Conservation (phyloP, 164 flowering plant genomes). For the Stephania japonica region DNA sequence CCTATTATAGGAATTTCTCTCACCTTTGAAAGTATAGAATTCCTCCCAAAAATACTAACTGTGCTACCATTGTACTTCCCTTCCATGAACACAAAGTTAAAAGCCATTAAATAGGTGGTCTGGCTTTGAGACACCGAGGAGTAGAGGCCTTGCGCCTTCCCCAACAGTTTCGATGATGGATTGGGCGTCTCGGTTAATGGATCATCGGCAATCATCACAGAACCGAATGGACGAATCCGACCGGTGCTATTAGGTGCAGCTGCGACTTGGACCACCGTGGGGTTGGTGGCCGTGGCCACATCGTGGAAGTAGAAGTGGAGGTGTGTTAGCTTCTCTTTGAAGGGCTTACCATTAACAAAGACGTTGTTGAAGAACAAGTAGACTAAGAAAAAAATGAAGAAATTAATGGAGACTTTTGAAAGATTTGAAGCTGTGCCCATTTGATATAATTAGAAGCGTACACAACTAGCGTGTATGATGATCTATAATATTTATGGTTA, state of each 20-base stretch:
- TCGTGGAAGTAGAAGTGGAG: slow-evolving; percentile 41
- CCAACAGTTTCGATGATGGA: neutral
- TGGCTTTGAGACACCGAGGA: neutral
- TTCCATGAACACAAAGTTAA: slow-evolving; percentile 1
- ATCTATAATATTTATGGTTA: no score
- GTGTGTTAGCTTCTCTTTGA: slow-evolving; percentile 26
- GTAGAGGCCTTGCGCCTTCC: slow-evolving; percentile 4
- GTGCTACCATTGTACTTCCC: slow-evolving; percentile 7
- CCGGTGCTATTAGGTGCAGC: slow-evolving; percentile 14
- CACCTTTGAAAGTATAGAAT: neutral
- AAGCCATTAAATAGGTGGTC: neutral
- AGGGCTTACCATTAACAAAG: neutral
- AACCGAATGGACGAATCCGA: slow-evolving; percentile 14
- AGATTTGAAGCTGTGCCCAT: neutral
- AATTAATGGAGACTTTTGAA: neutral
- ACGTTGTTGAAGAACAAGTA: neutral
- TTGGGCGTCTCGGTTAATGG: slow-evolving; percentile 10
- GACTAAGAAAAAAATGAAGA: neutral
- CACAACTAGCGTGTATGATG: no score
- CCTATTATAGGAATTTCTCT: slow-evolving; percentile 4
- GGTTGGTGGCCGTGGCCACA: slow-evolving; percentile 21
- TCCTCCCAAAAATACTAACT: slow-evolving; percentile 7
- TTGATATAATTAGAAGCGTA: no score
- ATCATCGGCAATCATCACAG: slow-evolving; percentile 1
- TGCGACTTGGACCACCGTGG: slow-evolving; percentile 22